Conservation (phyloP, 2,329 filamentous ascomycete species). For the Zymoseptoria ardabiliae region DNA sequence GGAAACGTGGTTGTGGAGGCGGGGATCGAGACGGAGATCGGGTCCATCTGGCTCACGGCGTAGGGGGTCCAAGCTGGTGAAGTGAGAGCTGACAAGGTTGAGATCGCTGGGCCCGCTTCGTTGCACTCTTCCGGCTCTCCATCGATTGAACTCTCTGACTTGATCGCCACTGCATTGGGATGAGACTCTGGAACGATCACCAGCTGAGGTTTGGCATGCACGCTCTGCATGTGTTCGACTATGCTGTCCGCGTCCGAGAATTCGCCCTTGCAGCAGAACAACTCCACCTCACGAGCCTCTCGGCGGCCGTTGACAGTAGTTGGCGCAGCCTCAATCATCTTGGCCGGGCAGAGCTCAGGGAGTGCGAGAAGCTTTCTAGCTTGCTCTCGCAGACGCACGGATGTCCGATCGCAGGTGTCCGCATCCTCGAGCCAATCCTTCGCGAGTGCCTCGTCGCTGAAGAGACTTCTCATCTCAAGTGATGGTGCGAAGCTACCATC, state of each 20-base stretch:
- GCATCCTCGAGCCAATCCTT: constrained; percentile 4
- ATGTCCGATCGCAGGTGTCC: constrained; percentile 1
- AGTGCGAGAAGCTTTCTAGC: not conserved
- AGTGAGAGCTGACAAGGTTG: not conserved
- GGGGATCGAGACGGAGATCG: constrained; percentile 8
- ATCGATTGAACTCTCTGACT: not conserved
- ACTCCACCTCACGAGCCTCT: not conserved
- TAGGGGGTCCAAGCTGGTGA: constrained; percentile 30
- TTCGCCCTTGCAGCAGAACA: constrained; percentile 1
- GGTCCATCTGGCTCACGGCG: constrained; percentile 29
- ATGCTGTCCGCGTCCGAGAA: not conserved
- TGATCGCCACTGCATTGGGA: not conserved
- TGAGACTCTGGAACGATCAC: not conserved
- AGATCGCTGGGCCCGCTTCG: not conserved
- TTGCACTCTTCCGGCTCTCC: not conserved
- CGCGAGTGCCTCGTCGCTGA: constrained; percentile 3
- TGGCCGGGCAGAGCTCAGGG: not conserved
- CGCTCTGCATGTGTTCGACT: not conserved
- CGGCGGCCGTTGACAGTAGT: not conserved
- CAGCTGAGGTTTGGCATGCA: not conserved
- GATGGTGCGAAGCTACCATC: not conserved
- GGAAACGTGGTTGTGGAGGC: constrained; percentile 31
- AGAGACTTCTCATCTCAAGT: constrained; percentile 1
- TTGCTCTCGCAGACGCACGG: constrained; percentile 4
- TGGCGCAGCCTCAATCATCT: constrained; percentile 7